Conservation (phyloP, 2,329 filamentous ascomycete genomes). For the Colletotrichum sansevieriae region DNA sequence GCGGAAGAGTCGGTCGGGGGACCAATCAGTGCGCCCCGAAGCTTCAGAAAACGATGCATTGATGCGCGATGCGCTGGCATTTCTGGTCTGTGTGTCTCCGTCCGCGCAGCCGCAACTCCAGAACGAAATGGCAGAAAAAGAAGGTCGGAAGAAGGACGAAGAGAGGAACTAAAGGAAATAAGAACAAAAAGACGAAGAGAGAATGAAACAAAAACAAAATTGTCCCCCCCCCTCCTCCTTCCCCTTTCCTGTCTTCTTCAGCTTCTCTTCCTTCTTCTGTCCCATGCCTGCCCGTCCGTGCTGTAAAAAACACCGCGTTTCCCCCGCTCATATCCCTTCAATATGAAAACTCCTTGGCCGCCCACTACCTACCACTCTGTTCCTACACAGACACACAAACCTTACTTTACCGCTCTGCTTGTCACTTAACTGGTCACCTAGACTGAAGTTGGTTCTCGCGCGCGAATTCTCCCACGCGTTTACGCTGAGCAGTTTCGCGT, state of each 20-base stretch:
- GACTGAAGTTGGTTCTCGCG: no score
- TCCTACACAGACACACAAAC: background rate
- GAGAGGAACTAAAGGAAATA: background rate
- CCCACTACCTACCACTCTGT: background rate
- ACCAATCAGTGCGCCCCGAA: conserved; percentile 35
- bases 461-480: background rate
- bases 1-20: conserved; percentile 35
- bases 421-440: background rate
- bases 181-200: background rate
- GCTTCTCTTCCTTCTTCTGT: background rate
- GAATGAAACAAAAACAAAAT: conserved; percentile 7
- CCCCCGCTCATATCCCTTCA: background rate
- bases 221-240: background rate
- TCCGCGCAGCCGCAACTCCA: conserved; percentile 47
- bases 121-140: conserved; percentile 36
- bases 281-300: background rate
- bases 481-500: background rate
- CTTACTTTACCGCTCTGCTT: background rate
- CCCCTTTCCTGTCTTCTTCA: background rate
- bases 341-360: background rate
- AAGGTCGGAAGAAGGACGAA: background rate
- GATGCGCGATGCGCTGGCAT: conserved; percentile 45
- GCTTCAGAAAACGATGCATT: conserved; percentile 29
- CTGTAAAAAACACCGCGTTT: background rate
- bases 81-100: conserved; percentile 50